Conservation (phyloP, 176 grass and related monocot species). For the Zea luxurians region DNA sequence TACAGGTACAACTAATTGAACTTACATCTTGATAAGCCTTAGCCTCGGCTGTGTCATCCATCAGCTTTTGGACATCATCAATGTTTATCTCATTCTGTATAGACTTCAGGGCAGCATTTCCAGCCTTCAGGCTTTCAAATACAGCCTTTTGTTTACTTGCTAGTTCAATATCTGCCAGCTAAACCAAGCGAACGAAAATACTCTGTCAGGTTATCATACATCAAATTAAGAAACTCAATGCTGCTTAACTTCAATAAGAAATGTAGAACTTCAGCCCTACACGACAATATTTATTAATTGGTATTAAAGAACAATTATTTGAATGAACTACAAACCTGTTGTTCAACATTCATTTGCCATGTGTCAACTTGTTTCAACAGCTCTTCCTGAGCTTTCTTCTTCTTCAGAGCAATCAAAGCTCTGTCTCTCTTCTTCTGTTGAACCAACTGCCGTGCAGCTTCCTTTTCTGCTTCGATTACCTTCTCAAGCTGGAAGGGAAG, state of each 20-base stretch:
- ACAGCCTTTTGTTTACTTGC: constrained; percentile 94
- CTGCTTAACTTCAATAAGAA: constrained; percentile 18
- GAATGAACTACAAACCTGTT: constrained; percentile 61
- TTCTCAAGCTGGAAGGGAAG: constrained; percentile 64
- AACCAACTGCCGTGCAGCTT: constrained; percentile 83
- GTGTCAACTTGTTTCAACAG: constrained; percentile 86
- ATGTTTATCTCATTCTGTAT: constrained; percentile 98
- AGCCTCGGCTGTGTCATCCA: constrained; percentile 96
- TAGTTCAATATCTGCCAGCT: constrained; percentile 96
- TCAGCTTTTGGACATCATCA: constrained; percentile 94
- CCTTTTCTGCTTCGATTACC: constrained; percentile 94
- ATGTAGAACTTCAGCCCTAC: background rate
- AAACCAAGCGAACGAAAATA: constrained; percentile 38
- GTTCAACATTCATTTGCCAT: constrained; percentile 96
- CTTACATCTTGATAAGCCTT: constrained; percentile 99
- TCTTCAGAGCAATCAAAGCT: constrained; percentile 94
- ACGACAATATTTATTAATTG: background rate
- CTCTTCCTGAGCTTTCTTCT: constrained; percentile 96
- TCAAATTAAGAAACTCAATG: constrained; percentile 16
- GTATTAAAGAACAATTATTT: constrained; percentile 18
- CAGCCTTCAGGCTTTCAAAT: constrained; percentile 93
- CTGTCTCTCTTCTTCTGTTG: constrained; percentile 84
- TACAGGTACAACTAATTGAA: constrained; percentile 18
- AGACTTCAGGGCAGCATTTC: constrained; percentile 85
- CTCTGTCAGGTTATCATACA: background rate